Conservation (phyloP, 345 rosid species). For the Salix purpurea region DNA sequence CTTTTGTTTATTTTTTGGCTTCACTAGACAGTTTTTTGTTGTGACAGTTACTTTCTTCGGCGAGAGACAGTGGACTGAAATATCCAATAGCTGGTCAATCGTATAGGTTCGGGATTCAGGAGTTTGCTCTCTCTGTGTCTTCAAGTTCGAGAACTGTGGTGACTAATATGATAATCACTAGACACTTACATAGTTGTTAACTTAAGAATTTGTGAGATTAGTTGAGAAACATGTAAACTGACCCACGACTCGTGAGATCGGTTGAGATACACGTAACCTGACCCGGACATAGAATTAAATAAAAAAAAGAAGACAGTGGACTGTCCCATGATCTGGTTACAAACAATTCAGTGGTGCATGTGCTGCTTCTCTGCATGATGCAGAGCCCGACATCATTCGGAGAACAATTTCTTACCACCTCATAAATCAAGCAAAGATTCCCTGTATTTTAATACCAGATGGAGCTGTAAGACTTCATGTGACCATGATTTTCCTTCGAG, state of each 20-base stretch:
- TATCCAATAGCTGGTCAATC: too few relatives aligned
- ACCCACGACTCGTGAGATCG: accelerated
- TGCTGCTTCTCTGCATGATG: background rate
- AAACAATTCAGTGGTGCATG: conserved; percentile 6
- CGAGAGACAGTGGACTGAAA: background rate
- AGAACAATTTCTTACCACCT: background rate
- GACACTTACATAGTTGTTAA: too few relatives aligned
- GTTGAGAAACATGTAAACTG: too few relatives aligned
- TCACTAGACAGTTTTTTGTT: background rate
- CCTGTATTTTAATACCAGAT: background rate
- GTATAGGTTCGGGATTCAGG: too few relatives aligned
- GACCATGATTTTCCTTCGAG: background rate
- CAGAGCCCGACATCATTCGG: background rate
- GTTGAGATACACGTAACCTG: too few relatives aligned
- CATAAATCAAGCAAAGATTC: conserved; percentile 2
- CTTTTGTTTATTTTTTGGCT: background rate
- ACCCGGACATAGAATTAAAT: accelerated
- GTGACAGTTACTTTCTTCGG: background rate
- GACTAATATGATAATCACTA: too few relatives aligned
- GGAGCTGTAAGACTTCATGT: background rate
- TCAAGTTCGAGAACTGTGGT: accelerated
- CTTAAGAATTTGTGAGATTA: accelerated
- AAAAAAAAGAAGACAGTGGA: background rate
- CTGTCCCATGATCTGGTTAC: conserved; percentile 12
- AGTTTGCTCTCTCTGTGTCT: too few relatives aligned